phyloP scores from a whole-genome alignment of 2,329 filamentous ascomycete genomes.

The Clarireedia homoeocarpa region DNA sequence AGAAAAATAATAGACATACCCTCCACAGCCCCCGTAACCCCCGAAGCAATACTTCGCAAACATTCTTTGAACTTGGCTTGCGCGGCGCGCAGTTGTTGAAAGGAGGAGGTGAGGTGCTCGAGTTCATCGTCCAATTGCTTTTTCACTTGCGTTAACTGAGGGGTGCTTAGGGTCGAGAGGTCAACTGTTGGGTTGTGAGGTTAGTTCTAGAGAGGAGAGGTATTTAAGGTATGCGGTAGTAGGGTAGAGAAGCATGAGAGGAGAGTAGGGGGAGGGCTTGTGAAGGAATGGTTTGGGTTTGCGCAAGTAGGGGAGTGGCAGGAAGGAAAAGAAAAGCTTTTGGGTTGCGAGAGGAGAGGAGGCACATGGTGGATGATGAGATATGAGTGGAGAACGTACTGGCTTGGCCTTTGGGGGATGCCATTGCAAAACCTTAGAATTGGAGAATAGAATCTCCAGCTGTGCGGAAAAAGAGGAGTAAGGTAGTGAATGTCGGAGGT shows the following conservation, averaged over 20 bases:
- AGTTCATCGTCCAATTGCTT: constrained; percentile 95
- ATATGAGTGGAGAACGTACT: no score
- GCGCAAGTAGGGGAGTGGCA: no score
- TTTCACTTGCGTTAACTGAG: constrained; percentile 86
- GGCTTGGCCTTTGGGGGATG: no score
- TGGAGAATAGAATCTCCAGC: background rate
- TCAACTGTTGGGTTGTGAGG: constrained; percentile 40
- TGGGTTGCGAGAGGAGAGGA: no score
- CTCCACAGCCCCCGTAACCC: constrained; percentile 36
- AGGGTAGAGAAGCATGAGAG: background rate
- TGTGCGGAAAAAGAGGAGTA: background rate
- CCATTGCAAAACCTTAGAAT: no score
- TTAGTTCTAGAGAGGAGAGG: background rate
- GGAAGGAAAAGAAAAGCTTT: no score
- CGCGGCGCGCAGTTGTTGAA: constrained; percentile 80
- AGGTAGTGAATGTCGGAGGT: background rate
- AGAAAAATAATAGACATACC: constrained; percentile 20
- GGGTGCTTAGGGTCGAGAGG: constrained; percentile 69
- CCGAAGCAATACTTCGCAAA: constrained; percentile 63
- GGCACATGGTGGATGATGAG: no score
- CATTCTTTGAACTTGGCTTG: constrained; percentile 92
- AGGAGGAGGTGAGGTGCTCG: constrained; percentile 85
- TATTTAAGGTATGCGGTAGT: background rate
- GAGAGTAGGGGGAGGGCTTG: no score
- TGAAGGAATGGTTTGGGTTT: no score